Evolutionary conservation across 306 rosid genomes (phyloP).

Genomic region (Biancaea sappan): DNA sequence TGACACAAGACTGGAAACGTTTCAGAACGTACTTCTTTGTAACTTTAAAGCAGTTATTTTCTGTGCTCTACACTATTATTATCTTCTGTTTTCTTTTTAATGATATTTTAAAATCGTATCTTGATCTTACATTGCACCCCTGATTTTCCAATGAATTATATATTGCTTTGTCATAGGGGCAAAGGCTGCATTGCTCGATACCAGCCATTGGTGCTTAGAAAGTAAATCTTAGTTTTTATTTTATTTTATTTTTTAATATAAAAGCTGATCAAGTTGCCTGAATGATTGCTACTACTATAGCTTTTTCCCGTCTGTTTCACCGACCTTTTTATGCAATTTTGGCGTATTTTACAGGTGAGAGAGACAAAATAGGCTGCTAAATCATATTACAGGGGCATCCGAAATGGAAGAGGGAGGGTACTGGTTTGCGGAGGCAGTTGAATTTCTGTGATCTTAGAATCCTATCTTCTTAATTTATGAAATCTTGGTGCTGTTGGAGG

Average conservation of each 20-base stretch:
- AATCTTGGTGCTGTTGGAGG: slow-evolving; percentile 39
- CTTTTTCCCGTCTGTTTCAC: slow-evolving; percentile 19
- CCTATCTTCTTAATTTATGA: slow-evolving; percentile 48
- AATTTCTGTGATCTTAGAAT: slow-evolving; percentile 66
- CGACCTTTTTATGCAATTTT: slow-evolving; percentile 27
- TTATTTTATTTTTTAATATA: too few species aligned
- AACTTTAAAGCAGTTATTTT: slow-evolving; percentile 16
- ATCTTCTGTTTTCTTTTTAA: neutral
- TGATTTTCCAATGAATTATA: slow-evolving; percentile 22
- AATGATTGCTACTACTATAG: slow-evolving; percentile 15
- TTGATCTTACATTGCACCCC: slow-evolving; percentile 24
- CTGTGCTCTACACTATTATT: neutral
- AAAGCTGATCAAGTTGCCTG: slow-evolving; percentile 19
- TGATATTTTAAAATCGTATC: neutral
- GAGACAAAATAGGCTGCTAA: slow-evolving; percentile 22
- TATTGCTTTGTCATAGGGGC: slow-evolving; percentile 23
- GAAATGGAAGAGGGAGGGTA: slow-evolving; percentile 62
- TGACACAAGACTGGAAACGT: slow-evolving; percentile 7
- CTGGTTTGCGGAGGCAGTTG: slow-evolving; percentile 60
- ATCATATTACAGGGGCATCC: slow-evolving; percentile 30
- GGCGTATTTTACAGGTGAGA: slow-evolving; percentile 56
- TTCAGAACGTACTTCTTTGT: neutral
- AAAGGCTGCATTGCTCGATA: slow-evolving; percentile 28
- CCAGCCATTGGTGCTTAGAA: neutral
- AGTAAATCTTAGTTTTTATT: neutral